Conservation (phyloP, 306 rosid species). For the Astragalus membranaceus region DNA sequence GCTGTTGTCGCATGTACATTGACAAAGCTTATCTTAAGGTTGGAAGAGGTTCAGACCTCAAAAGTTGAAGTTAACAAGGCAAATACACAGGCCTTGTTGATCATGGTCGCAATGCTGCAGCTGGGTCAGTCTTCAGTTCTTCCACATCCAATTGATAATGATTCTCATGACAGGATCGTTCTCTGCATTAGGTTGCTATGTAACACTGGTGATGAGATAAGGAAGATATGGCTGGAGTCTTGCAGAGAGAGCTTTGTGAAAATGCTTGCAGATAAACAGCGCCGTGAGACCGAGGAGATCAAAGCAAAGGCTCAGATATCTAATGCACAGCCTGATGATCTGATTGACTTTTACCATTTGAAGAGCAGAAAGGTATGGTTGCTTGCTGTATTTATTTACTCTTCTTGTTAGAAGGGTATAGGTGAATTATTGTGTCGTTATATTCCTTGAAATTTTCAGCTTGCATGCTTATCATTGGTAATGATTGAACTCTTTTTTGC, state of each 20-base stretch:
- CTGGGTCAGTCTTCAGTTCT: slow-evolving; percentile 81
- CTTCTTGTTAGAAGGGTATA: not conserved
- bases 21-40: slow-evolving; percentile 79
- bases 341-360: slow-evolving; percentile 93
- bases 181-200: slow-evolving; percentile 77
- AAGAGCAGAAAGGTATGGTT: slow-evolving; percentile 88
- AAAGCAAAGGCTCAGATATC: slow-evolving; percentile 81
- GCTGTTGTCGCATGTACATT: slow-evolving; percentile 84
- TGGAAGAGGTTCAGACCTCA: slow-evolving; percentile 91
- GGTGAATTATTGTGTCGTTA: not conserved
- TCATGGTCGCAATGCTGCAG: slow-evolving; percentile 85
- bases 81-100: slow-evolving; percentile 58
- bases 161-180: slow-evolving; percentile 76
- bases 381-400: slow-evolving; percentile 11
- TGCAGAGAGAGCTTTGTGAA: slow-evolving; percentile 93
- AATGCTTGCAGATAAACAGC: slow-evolving; percentile 96
- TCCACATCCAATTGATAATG: slow-evolving; percentile 88
- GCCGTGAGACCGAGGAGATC: slow-evolving; percentile 72
- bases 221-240: slow-evolving; percentile 81
- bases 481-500: not conserved
- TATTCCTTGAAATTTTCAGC: slow-evolving; percentile 4
- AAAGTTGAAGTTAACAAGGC: slow-evolving; percentile 76
- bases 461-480: not conserved
- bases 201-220: slow-evolving; percentile 65
- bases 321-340: slow-evolving; percentile 96